Evolutionary conservation across 371 early-diverging fungal genomes (phyloP), one percentile per base, ranked within the genome.

Genomic region (Mucor plumbeus): DNA sequence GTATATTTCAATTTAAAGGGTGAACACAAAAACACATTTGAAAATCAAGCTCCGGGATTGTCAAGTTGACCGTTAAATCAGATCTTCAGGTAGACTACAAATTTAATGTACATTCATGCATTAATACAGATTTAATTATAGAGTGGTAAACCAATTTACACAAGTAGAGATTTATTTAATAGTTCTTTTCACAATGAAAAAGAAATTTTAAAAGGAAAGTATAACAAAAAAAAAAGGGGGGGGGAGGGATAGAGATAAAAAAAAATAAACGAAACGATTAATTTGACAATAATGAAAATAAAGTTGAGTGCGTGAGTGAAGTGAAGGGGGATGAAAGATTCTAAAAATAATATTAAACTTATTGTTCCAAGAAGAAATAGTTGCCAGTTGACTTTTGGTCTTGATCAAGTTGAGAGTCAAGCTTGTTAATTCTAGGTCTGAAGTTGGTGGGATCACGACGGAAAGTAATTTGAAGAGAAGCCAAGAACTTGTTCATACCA

Each of bases 361-460:
- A 86, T 50, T 90, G 84, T 71, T 93, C 95, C 75, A 93, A 83
- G 88, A 95, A 97, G 86, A 97, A 98, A 76, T 92, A 98, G 82
- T 96, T 95, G 68, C 96, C 96, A 59, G 83, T 80, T 48, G 90
- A 78, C 90, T 99, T 99, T 85, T 99, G 99, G 76, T 99, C 99
- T 84, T 92, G 94, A 81, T 99, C 99, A 88, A 97, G 97, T 59
- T 94, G 89, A 56, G 99, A 99, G 63, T 97, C 95, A 40, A 85
- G 68, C 90, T 98, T 99, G 94, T 99, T 99, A 85, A 99, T 98
- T 79, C 99, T 88, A 40, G 99, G 99, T 68, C 99, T 91, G 90
- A 84, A 97, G 90, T 99, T 99, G 74, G 94, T 92, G 38, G 98
- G 96, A 83, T 99, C 99, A 76, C 99, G 92, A 81, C 99, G 94